Base-by-base conservation (phyloP, 225 moss, liverwort and hornwort species). In the Pseudisothecium myosuroides region DNA sequence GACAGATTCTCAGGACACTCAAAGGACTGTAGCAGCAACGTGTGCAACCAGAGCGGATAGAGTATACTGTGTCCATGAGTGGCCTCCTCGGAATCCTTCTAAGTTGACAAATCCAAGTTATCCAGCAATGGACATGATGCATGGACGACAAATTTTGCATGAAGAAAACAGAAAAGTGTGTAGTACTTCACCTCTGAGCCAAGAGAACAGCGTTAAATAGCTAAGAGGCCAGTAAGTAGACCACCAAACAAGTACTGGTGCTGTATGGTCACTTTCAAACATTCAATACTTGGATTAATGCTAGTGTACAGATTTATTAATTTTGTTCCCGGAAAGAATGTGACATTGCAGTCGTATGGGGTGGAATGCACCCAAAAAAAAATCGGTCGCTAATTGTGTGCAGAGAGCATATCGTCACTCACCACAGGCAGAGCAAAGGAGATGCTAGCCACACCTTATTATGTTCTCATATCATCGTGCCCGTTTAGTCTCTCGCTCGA, bases 391-490 rank as follows among this genome's bases (percentile, higher is more conserved):
- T 90, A 52, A 13, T 74, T 61, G 81, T 82, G 91, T 91, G 91
- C 78, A 89, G 88, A 67, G 83, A 92, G 91, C 88, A 90, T 85
- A 50, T 86, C 86, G 43, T 75, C 89, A 89, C 92, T 92, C 88
- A 39, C 43, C 55, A 49, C 65, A 43, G 37, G 84, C 75, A 81
- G 86, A 80, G 87, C 85, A 81, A 39, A 79, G 82, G 92, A 90
- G 82, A 90, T 89, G 91, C 91, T 83, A 55, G 88, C 92, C 90
- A 85, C 92, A 92, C 87, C 67, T 93, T 92, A 94, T 91, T 82
- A 81, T 76, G 88, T 77, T 80, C 89, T 83, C 90, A 81, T 80
- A 83, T 52, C 5, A 36, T 31, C 76, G 83, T 91, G 85, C 89
- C 80, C 75, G 58, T 82, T 69, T 69, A 10, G 73, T 60, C 85